Evolutionary conservation across 2,329 filamentous ascomycete genomes (phyloP).

Genomic region (Metarhizium anisopliae): DNA sequence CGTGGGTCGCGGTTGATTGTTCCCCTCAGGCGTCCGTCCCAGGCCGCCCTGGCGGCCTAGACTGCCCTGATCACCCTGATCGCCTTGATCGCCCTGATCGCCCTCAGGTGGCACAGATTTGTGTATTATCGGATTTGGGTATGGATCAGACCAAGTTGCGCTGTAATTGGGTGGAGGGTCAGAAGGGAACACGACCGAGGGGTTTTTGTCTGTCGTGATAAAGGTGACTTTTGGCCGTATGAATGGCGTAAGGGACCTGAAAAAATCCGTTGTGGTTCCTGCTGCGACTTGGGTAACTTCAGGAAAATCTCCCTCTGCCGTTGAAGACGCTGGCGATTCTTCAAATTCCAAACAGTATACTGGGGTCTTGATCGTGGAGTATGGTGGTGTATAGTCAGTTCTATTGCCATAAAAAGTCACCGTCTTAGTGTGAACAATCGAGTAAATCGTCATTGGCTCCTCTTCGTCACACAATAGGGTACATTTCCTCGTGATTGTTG

Average conservation of each 20-base stretch:
- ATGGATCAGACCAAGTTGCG: slow-evolving; percentile 6
- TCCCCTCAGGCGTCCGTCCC: background rate
- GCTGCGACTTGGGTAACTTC: background rate
- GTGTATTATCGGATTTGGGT: slow-evolving; percentile 10
- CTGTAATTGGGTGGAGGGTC: slow-evolving; percentile 31
- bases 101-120: slow-evolving; percentile 6
- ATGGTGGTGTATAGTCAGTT: slow-evolving; percentile 37
- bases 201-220: slow-evolving; percentile 46
- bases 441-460: slow-evolving; percentile 29
- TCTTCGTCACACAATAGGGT: slow-evolving; percentile 16
- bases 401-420: slow-evolving; percentile 38
- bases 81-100: too few relatives aligned
- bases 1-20: slow-evolving; percentile 8
- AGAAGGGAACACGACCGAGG: slow-evolving; percentile 35
- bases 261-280: background rate
- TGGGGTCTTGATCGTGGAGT: slow-evolving; percentile 29
- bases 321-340: too few relatives aligned
- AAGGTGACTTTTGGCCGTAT: slow-evolving; percentile 26
- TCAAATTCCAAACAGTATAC: slow-evolving; percentile 21
- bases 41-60: background rate
- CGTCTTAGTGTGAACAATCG: slow-evolving; percentile 39
- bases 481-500: slow-evolving; percentile 18
- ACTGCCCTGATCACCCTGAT: background rate
- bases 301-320: slow-evolving; percentile 5
- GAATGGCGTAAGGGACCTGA: background rate